Evolutionary conservation across 2,329 filamentous ascomycete species (phyloP), one percentile per base, ranked within the genome.

Genomic region (Macroventuria anomochaeta): DNA sequence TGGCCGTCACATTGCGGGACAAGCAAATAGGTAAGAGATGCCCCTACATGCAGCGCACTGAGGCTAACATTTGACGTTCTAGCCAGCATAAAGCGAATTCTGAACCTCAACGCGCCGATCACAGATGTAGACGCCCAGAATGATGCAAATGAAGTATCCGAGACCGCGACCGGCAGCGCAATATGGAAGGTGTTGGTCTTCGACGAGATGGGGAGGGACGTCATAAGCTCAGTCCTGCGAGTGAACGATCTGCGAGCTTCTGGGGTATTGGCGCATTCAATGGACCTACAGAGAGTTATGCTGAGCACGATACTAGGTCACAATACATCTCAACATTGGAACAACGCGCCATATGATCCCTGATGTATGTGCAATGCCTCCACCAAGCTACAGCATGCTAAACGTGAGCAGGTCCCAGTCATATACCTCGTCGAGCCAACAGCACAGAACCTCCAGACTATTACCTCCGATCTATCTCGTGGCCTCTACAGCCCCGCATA

Each of bases 351-450:
- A 96, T 74, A 86, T 91, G 23, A 99, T 99, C 63, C 93, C 93
- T 51, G 95, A 99, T 75, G 95, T 97, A 59, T 31, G 61, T 47
- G n/a, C 21, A 23, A 8, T 10, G 10, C 23, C 26, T 26, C n/a
- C 15, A 4, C n/a, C 29, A 7, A 33, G 34, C 26, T 26, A 21
- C 29, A 32, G 13, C 7, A 34, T 39, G 26, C 61, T 68, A 52
- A 68, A n/a, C 5, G 21, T 13, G 25, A 10, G 17, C 51, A 70
- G 65, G 63, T 69, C 1, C 93, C 95, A 3, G 95, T 95, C 57
- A 88, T 99, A 57, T 99, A 99, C 72, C 84, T 99, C n/a, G 83
- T 99, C 67, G 93, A 99, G 69, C 95, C 95, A 13, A 96, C 86
- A 10, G 74, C 85, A 8, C 81, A 86, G 56, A 97, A 97, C 73